Percentiles rank a stretch among this genome's conserved stretches.
These are phyloP conservation scores for Venturia carpophila DNA, from an alignment of 2,329 filamentous ascomycete genomes.

Conservation along the genomic window DNA sequence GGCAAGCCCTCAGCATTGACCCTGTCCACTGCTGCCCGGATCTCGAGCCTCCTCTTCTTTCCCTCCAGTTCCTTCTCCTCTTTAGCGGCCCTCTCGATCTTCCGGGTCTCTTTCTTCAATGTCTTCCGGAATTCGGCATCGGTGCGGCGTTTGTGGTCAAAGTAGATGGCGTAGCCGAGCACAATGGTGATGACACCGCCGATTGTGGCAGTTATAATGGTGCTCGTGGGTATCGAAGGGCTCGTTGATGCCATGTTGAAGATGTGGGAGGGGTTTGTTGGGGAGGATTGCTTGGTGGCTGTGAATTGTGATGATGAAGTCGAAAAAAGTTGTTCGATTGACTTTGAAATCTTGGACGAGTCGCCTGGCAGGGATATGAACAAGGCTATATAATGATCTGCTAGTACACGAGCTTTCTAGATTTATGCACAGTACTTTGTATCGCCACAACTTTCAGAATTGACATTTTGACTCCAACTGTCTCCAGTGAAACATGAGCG, in stretches of 20 bases:
- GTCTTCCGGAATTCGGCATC: conserved; percentile 56
- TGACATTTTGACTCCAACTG: too few species aligned
- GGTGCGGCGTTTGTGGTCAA: conserved; percentile 57
- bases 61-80: conserved; percentile 60
- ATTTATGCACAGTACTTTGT: too few species aligned
- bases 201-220: conserved; percentile 49
- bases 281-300: conserved; percentile 40
- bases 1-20: conserved; percentile 92
- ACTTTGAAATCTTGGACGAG: conserved; percentile 4
- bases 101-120: conserved; percentile 67
- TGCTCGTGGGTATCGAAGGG: conserved; percentile 2
- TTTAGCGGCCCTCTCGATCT: conserved; percentile 62
- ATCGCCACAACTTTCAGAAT: too few species aligned
- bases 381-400: not conserved
- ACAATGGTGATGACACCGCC: conserved; percentile 50
- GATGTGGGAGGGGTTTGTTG: not conserved
- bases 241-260: conserved; percentile 14
- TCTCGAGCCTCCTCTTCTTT: conserved; percentile 60
- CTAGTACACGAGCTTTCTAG: too few species aligned
- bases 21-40: conserved; percentile 67
- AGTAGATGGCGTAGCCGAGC: conserved; percentile 58
- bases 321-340: conserved; percentile 4
- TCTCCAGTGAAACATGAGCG: too few species aligned
- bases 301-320: not conserved
- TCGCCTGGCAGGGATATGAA: not conserved